Base-by-base conservation (phyloP, 2,329 filamentous ascomycete genomes). In the Ceratocystis variospora region DNA sequence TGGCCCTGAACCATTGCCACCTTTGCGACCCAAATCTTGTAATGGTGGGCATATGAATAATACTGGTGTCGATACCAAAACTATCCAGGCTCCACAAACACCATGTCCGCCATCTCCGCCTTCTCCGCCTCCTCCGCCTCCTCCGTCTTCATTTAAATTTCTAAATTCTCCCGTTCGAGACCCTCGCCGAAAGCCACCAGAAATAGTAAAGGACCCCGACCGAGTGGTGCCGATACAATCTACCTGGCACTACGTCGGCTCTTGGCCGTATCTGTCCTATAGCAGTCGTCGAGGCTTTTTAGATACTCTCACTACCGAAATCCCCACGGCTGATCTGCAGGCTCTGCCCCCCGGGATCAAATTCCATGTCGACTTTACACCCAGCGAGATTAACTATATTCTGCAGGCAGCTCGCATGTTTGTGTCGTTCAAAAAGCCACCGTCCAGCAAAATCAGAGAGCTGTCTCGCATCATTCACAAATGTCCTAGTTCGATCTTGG, bases 321-420 rank as follows among this genome's bases (percentile, higher is more conserved):
- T 61, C n/a, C 22, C 37, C 2, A 4, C 25, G 12, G 48, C 17
- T 19, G 45, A 53, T 15, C 55, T 64, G 12, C 55, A 46, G n/a
- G 46, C 28, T 5, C 7, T 67, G 33, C 45, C 62, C 22, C 17
- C 37, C 25, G 17, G 19, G 25, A 19, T 50, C 17, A 41, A 62
- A 41, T 67, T 64, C 53, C 80, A 82, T 68, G 77, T 80, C 5
- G 80, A 81, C 70, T 81, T 82, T 53, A 73, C 73, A 0, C 55
- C 68, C 0, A 71, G 74, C 0, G 80, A 82, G 67, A 69, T 78
- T 7, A 64, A 71, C 12, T 72, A 17, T 59, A 70, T 61, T 62
- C 62, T 66, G 7, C 66, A 64, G 7, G 64, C 68, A 10, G 67
- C 71, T 1, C 64, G 68, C 37, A 64, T 45, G 6, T 55, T 62